phyloP scores from a whole-genome alignment of 2,329 filamentous ascomycete species.

The Cyclaneusma minus region DNA sequence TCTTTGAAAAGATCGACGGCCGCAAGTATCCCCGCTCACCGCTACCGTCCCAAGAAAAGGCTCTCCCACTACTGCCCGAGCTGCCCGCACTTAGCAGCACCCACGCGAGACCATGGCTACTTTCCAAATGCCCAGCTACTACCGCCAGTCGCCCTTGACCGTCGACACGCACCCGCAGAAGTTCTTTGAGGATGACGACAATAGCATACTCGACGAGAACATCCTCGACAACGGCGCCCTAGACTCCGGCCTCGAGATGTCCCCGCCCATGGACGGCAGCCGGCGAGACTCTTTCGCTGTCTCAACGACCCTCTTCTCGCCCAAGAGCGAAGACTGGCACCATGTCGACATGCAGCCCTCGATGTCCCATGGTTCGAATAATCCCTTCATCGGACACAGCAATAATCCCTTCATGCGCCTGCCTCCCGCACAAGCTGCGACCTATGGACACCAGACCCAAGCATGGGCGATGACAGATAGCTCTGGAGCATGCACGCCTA shows the following conservation, averaged over 20 bases:
- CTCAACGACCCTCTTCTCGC: conserved; percentile 43
- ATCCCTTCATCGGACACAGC: conserved; percentile 40
- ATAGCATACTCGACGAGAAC: conserved; percentile 42
- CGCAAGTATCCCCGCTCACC: too few species aligned
- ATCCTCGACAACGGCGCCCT: conserved; percentile 42
- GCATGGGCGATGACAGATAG: conserved; percentile 26
- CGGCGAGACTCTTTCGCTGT: conserved; percentile 48
- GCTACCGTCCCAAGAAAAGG: too few species aligned
- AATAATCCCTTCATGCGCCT: conserved; percentile 56
- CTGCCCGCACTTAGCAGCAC: too few species aligned
- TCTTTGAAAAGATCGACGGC: too few species aligned
- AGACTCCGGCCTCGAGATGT: conserved; percentile 48
- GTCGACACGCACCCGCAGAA: conserved; percentile 23
- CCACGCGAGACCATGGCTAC: conserved; percentile 13
- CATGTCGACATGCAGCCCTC: conserved; percentile 49
- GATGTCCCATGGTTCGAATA: conserved; percentile 46
- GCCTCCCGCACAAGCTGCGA: conserved; percentile 30
- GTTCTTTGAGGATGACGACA: conserved; percentile 46
- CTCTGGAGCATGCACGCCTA: conserved; percentile 60
- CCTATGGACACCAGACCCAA: conserved; percentile 15
- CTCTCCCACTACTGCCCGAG: too few species aligned
- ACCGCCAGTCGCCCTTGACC: conserved; percentile 8
- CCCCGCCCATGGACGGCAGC: conserved; percentile 45
- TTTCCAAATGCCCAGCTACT: conserved; percentile 16
- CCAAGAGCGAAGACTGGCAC: conserved; percentile 49